Evolutionary conservation across 169 alveolate species (phyloP), one percentile per base, ranked within the genome.

Genomic region (Eimeria praecox): DNA sequence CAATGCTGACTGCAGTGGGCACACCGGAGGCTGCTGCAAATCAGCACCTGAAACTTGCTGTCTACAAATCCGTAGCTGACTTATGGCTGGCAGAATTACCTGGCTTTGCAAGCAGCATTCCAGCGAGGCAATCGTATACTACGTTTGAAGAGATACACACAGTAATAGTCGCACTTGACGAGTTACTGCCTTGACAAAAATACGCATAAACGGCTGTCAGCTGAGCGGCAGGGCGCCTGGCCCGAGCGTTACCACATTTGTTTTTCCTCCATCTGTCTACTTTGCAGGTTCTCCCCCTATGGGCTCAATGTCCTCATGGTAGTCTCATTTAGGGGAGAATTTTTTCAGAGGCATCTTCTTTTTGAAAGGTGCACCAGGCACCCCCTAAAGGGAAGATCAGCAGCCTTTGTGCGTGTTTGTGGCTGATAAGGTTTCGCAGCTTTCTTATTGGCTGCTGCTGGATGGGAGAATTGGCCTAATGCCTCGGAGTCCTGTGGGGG

Each of bases 271-370:
- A 33, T 92, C 75, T 82, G 66, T 10, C 59, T 92, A 30, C 92
- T 92, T 27, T 92, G 95, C 73, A 92, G 80, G 35, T 92, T 92
- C 56, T 92, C 95, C 6, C 95, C 95, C 18, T 92, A 92, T 73
- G 95, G 95, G 18, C 91, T 92, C 66, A 92, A 92, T 89, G 85
- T 92, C 54, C 92, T 92, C n/a, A 92, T 92, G 95, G 95, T 86
- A 52, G 75, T 92, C 95, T 3, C 92, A 78, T 9, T 46, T 92
- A 49, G 95, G 95, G 91, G 95, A 92, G 86, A 78, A 92, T 46
- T 59, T 77, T 92, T 92, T 92, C 92, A 56, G 95, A 30, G 95
- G 95, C 59, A 44, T 92, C 54, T 73, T 92, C 75, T 92, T 92
- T 56, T 62, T 92, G 95, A 78, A 62, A 92, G 95, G 12, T 3